Evolutionary conservation across 1,284 basidiomycete genomes (phyloP).

Genomic region (Ceratobasidium sp.): DNA sequence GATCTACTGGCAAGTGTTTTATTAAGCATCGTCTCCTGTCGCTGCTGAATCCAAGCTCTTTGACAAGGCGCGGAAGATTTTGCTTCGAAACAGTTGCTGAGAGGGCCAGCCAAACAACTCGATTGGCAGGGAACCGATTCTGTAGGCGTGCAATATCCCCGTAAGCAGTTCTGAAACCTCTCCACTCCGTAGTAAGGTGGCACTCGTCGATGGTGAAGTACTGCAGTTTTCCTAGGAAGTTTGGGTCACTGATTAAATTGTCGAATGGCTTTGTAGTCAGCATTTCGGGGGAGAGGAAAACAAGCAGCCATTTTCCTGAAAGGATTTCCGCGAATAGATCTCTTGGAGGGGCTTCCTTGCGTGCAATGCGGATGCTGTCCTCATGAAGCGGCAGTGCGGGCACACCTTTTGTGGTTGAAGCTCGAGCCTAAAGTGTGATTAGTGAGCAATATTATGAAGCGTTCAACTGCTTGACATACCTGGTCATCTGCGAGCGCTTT

Average conservation of each 20-base stretch:
- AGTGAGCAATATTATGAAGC: not conserved
- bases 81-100: not conserved
- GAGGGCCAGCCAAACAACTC: not conserved
- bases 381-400: not conserved
- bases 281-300: not conserved
- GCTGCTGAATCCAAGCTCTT: not conserved
- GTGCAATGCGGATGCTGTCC: not conserved
- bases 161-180: not conserved
- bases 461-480: not conserved
- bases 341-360: not conserved
- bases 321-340: not conserved
- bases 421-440: conserved; percentile 1
- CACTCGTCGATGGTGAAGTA: conserved; percentile 1
- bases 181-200: not conserved
- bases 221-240: not conserved
- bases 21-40: not conserved
- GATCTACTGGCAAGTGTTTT: not conserved
- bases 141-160: not conserved
- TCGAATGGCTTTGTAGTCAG: not conserved
- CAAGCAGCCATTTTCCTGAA: not conserved
- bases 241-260: not conserved
- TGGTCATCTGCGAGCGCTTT: conserved; percentile 7
- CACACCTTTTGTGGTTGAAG: not conserved
- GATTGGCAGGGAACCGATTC: not conserved
- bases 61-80: not conserved